A percentile compares a stretch with the other conserved stretches of the same genome.
phyloP scores from a whole-genome alignment of 1,284 basidiomycete genomes.

The Athelia sp. region DNA sequence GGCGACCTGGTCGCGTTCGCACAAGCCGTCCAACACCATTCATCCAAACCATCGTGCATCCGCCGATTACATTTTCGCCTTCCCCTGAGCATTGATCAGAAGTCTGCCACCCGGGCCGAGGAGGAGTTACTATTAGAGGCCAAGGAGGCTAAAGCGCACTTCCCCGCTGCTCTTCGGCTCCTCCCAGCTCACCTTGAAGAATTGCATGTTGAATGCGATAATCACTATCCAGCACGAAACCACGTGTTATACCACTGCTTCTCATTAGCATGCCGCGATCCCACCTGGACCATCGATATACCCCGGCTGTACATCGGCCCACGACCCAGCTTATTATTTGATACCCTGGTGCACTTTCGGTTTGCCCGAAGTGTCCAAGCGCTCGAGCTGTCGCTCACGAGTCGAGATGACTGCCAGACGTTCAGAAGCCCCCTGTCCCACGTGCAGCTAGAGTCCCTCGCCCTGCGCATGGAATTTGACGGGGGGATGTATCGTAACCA shows the following conservation, averaged over 20 bases:
- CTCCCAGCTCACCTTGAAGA: neutral
- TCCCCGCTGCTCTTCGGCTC: neutral
- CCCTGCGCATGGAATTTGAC: neutral
- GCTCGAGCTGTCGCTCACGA: neutral
- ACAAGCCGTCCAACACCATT: neutral
- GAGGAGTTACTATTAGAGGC: neutral
- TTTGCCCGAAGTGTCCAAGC: neutral
- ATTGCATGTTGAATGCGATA: neutral
- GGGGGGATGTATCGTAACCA: neutral
- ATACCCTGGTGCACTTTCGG: neutral
- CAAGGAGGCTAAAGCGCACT: neutral
- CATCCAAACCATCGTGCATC: neutral
- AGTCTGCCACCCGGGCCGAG: neutral
- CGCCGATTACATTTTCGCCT: neutral
- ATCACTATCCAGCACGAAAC: neutral
- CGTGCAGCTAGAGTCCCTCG: neutral
- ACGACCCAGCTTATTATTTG: neutral
- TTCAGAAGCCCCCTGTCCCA: neutral
- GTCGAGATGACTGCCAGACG: neutral
- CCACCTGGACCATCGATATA: neutral
- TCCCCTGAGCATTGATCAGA: neutral
- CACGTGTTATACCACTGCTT: neutral
- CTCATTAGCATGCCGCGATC: neutral
- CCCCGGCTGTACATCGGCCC: neutral
- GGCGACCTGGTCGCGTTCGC: neutral